phyloP scores from a whole-genome alignment of 495 filamentous ascomycete genomes.

The Hypoxylon subgilvum region DNA sequence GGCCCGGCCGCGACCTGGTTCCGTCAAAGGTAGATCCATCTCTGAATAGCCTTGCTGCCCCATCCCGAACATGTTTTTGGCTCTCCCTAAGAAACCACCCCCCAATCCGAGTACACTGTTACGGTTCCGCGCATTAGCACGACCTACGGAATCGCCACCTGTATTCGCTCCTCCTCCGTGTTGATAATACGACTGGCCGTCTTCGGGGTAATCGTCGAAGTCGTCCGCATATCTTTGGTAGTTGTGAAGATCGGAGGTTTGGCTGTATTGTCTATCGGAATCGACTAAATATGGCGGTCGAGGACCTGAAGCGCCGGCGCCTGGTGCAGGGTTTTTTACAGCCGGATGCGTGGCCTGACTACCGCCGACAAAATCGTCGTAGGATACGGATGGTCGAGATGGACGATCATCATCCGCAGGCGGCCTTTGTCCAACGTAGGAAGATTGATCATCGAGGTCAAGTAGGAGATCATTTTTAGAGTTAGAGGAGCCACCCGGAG shows the following conservation, averaged over 20 bases:
- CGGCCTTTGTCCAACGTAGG: slow-evolving; percentile 76
- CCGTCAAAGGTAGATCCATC: slow-evolving; percentile 96
- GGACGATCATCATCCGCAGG: slow-evolving; percentile 76
- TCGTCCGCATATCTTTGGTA: slow-evolving; percentile 90
- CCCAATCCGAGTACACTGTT: slow-evolving; percentile 88
- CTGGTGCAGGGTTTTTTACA: slow-evolving; percentile 49
- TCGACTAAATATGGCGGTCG: slow-evolving; percentile 66
- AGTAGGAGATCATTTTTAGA: slow-evolving; percentile 73
- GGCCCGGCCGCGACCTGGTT: slow-evolving; percentile 58
- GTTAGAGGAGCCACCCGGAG: slow-evolving; percentile 63
- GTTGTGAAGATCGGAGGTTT: slow-evolving; percentile 81
- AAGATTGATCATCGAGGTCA: slow-evolving; percentile 72
- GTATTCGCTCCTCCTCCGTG: slow-evolving; percentile 63
- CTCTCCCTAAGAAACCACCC: slow-evolving; percentile 81
- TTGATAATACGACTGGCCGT: slow-evolving; percentile 72
- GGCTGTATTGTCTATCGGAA: slow-evolving; percentile 68
- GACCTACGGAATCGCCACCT: slow-evolving; percentile 50
- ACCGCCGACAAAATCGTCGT: slow-evolving; percentile 90
- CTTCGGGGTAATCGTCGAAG: slow-evolving; percentile 76
- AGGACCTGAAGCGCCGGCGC: slow-evolving; percentile 46
- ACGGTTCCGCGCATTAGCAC: slow-evolving; percentile 68
- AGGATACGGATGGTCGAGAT: slow-evolving; percentile 84
- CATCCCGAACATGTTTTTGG: slow-evolving; percentile 92
- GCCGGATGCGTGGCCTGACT: slow-evolving; percentile 49
- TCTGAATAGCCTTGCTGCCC: slow-evolving; percentile 84